Percentiles rank a stretch among this genome's conserved stretches.
phyloP scores from a whole-genome alignment of 768 basidiomycete species.

The Suillus lakei region DNA sequence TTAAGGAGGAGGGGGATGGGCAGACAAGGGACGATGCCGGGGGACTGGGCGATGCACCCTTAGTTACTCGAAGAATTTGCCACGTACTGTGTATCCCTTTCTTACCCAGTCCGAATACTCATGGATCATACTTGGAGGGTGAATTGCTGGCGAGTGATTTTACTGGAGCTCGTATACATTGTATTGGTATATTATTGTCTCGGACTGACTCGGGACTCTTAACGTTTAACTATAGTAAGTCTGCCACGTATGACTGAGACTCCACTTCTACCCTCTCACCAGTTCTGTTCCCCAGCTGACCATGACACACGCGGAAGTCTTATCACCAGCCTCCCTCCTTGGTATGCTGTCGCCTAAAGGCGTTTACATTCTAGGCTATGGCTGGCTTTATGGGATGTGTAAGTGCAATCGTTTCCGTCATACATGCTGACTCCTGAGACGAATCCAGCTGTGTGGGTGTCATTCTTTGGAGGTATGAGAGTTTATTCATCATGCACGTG shows the following conservation, averaged over 20 bases:
- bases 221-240: neutral
- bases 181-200: neutral
- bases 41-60: constrained; percentile 63
- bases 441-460: constrained; percentile 55
- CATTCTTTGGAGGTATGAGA: constrained; percentile 63
- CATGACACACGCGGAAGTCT: neutral
- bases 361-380: constrained; percentile 59
- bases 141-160: neutral
- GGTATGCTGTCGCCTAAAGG: constrained; percentile 26
- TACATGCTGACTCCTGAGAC: neutral
- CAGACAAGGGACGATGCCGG: constrained; percentile 48
- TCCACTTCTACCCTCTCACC: neutral
- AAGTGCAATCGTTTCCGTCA: constrained; percentile 30
- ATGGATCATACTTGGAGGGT: neutral
- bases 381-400: constrained; percentile 76
- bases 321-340: constrained; percentile 17
- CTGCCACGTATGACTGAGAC: neutral
- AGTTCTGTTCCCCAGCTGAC: neutral
- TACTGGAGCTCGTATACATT: neutral
- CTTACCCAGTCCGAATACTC: neutral
- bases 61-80: constrained; percentile 9
- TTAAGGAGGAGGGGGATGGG: constrained; percentile 54
- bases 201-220: neutral
- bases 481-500: neutral
- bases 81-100: neutral